A percentile compares a stretch with the other conserved stretches of the same genome.
These are phyloP conservation scores for Setaria italica DNA, from an alignment of 202 grass and related monocot species.

Conservation along the genomic window DNA sequence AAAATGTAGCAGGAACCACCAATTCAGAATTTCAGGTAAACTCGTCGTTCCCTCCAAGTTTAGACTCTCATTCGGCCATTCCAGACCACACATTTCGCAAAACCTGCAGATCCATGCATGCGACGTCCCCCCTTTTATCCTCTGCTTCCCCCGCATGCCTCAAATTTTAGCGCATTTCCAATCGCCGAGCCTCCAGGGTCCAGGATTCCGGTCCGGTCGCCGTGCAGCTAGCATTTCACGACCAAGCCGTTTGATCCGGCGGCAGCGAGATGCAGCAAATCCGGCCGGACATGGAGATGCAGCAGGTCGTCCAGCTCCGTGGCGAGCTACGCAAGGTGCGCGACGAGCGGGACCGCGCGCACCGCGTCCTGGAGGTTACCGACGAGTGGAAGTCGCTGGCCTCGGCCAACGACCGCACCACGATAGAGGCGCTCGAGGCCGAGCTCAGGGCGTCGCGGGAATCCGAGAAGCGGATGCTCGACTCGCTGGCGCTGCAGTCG, in stretches of 20 bases:
- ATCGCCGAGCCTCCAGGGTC: constrained; percentile 31
- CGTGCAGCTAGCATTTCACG: constrained; percentile 16
- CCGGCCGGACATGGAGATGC: constrained; percentile 55
- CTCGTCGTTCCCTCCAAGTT: constrained; percentile 39
- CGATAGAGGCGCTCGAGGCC: constrained; percentile 59
- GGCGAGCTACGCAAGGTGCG: constrained; percentile 71
- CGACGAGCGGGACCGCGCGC: constrained; percentile 66
- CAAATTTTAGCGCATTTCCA: constrained; percentile 49
- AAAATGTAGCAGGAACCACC: not conserved
- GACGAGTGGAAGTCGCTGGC: constrained; percentile 59
- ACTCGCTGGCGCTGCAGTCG: constrained; percentile 73
- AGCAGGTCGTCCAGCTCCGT: constrained; percentile 66
- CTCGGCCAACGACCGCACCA: constrained; percentile 46
- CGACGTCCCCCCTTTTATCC: constrained; percentile 32
- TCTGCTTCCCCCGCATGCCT: constrained; percentile 37
- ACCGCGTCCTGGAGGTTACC: constrained; percentile 66
- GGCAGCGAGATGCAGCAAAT: constrained; percentile 39
- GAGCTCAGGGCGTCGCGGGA: constrained; percentile 63
- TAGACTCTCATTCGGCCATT: constrained; percentile 4
- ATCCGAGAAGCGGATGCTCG: constrained; percentile 81
- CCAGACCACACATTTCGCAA: constrained; percentile 40
- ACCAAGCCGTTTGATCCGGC: not conserved
- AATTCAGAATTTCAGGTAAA: not conserved
- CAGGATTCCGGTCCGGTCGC: constrained; percentile 9
- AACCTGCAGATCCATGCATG: not conserved